A percentile compares a stretch with the other conserved stretches of the same genome.
phyloP scores from a whole-genome alignment of 495 filamentous ascomycete species.

The Extremus antarcticus region DNA sequence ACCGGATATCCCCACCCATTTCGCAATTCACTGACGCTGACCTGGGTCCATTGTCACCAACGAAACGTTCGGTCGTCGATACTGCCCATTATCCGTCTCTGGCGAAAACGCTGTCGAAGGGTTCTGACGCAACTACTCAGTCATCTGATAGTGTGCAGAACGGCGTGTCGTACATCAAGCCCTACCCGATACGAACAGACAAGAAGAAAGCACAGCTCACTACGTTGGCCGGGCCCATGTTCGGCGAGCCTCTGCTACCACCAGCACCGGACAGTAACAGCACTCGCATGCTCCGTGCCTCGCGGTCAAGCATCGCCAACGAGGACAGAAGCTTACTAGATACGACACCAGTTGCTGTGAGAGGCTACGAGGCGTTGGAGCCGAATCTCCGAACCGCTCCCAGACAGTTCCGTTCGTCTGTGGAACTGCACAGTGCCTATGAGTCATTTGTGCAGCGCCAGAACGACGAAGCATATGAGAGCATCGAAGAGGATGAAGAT shows the following conservation, averaged over 20 bases:
- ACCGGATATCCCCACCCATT: constrained; percentile 11
- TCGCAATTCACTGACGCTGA: not conserved
- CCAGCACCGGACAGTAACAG: constrained; percentile 19
- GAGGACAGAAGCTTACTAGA: constrained; percentile 16
- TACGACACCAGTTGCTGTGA: constrained; percentile 8
- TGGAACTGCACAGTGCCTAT: constrained; percentile 13
- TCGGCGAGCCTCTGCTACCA: constrained; percentile 16
- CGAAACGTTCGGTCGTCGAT: not conserved
- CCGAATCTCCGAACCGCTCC: constrained; percentile 7
- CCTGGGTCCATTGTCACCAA: not conserved
- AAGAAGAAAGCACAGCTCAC: not conserved
- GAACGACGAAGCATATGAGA: not conserved
- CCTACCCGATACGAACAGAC: not conserved
- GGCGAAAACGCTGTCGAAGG: constrained; percentile 4
- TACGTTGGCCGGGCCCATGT: constrained; percentile 5
- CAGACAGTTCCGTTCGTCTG: constrained; percentile 11
- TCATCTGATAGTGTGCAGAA: not conserved
- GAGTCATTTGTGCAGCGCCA: not conserved
- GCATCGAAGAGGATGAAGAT: not conserved
- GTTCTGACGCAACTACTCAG: not conserved
- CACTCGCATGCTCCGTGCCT: constrained; percentile 15
- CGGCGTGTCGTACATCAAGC: constrained; percentile 4
- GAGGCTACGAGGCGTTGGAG: constrained; percentile 8
- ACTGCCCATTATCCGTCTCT: constrained; percentile 7
- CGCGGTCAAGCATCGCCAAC: constrained; percentile 12